Evolutionary conservation across 176 grass and related monocot genomes (phyloP), one percentile per base, ranked within the genome.

Genomic region (Paspalum vaginatum): DNA sequence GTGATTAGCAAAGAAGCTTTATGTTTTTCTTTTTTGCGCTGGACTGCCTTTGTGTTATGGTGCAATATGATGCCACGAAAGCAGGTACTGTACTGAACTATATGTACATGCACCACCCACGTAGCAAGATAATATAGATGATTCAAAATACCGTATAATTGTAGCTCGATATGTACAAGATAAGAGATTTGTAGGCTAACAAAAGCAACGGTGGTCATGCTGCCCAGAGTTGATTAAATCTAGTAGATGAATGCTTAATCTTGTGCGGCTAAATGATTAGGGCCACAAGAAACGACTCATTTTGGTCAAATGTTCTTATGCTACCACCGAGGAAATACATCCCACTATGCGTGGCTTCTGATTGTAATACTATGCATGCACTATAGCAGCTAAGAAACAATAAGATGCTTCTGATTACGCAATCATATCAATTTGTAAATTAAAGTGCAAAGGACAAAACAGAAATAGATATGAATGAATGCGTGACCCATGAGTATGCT

Each of bases 1-100:
- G 51, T 88, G 60, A 43, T 58, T 8, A 21, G 10, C 50, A 61
- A 79, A 84, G 37, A 56, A 13, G 42, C 60, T 68, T 79, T 79
- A 20, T n/a, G 22, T 2, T 58, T 78, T 7, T 54, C 37, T 15
- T 61, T 68, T 49, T 49, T 24, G 8, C 15, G 0, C 6, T n/a
- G 1, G 10, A 24, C 0, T 56, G 72, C 38, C 37, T 74, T 75
- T 42, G 11, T 50, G 27, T 11, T 80, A 60, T 86, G 37, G 78
- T 69, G 62, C 71, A 37, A 44, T 62, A 24, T 70, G 85, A 76
- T 60, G 78, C 45, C 78, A 68, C 2, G 7, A 53, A 12, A 9
- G 25, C 44, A 14, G 5, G 18, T 52, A 22, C 47, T 32, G 32
- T 69, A 53, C 17, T 10, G 40, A 32, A 32, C 27, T 3, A 32